Evolutionary conservation across 768 basidiomycete genomes (phyloP).

Genomic region (Kwoniella heveanensis): DNA sequence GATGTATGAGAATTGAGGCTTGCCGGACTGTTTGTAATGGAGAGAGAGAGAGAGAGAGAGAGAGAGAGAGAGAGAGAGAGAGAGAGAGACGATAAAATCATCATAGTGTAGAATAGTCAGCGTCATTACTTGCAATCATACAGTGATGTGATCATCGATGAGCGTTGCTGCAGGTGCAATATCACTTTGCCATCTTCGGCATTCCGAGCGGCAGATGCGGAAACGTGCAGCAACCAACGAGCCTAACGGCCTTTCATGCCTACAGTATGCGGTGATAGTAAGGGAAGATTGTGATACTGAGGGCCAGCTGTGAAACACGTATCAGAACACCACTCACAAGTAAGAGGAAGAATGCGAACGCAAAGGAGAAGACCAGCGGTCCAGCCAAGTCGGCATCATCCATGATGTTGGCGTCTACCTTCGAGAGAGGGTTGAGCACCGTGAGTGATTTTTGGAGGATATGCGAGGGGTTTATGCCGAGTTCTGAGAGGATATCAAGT

Average conservation of each 20-base stretch:
- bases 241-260: no score
- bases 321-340: constrained; percentile 70
- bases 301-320: no score
- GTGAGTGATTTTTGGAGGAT: constrained; percentile 92
- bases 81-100: no score
- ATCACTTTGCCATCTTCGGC: no score
- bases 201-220: no score
- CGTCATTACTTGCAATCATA: no score
- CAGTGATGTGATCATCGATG: no score
- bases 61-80: no score
- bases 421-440: constrained; percentile 86
- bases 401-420: constrained; percentile 90
- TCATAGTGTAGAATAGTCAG: no score
- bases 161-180: no score
- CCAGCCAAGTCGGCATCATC: constrained; percentile 98
- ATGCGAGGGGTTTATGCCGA: constrained; percentile 96
- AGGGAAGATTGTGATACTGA: not conserved
- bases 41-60: not conserved
- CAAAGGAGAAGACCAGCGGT: constrained; percentile 90
- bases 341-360: constrained; percentile 88
- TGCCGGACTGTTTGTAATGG: constrained; percentile 72
- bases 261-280: no score
- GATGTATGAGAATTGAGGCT: constrained; percentile 97
- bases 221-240: no score
- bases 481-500: constrained; percentile 67